Conservation (phyloP, 164 flowering plant genomes). For the Vitis amurensis region DNA sequence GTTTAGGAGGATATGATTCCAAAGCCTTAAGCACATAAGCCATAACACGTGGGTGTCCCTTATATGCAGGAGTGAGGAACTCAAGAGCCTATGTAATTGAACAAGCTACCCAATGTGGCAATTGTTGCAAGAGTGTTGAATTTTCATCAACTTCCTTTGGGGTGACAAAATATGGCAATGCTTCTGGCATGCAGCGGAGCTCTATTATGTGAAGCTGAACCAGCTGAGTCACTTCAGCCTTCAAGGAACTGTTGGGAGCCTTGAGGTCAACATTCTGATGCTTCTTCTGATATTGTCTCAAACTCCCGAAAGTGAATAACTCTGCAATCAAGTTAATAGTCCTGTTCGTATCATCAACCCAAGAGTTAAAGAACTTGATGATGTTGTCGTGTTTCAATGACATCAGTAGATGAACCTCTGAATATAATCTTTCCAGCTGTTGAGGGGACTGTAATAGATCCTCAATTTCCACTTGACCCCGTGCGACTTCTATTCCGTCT, state of each 20-base stretch:
- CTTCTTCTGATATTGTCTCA: too few species aligned
- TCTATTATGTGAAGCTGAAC: slow-evolving; percentile 82
- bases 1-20: slow-evolving; percentile 93
- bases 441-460: too few species aligned
- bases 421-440: too few species aligned
- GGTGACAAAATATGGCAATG: slow-evolving; percentile 91
- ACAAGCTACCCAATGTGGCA: slow-evolving; percentile 99
- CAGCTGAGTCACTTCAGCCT: slow-evolving; percentile 74
- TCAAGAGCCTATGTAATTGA: slow-evolving; percentile 95
- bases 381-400: too few species aligned
- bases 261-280: slow-evolving; percentile 40
- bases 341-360: too few species aligned
- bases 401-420: too few species aligned
- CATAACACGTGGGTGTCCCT: slow-evolving; percentile 98
- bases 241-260: slow-evolving; percentile 70
- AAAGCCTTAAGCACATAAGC: slow-evolving; percentile 95
- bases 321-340: too few species aligned
- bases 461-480: too few species aligned
- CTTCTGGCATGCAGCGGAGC: slow-evolving; percentile 80
- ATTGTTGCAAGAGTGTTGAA: slow-evolving; percentile 78
- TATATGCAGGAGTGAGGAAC: slow-evolving; percentile 91
- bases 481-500: too few species aligned
- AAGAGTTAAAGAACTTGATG: too few species aligned
- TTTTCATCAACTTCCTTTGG: slow-evolving; percentile 97
- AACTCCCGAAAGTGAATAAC: too few species aligned